Conservation (phyloP, 1,284 basidiomycete genomes). For the Marasmius oreades region DNA sequence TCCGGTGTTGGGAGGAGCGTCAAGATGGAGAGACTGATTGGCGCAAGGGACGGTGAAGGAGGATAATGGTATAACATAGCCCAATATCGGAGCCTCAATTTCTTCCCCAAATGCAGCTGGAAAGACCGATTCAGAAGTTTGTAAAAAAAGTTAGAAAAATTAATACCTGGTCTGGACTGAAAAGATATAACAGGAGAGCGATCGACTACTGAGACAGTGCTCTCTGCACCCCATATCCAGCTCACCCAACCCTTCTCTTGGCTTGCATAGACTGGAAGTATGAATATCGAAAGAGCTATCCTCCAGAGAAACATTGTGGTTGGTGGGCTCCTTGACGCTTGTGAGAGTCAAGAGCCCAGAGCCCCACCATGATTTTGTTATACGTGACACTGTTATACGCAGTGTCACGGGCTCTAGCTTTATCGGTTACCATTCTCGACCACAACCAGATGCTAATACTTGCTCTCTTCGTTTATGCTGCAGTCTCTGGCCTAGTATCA, state of each 20-base stretch:
- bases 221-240: constrained; percentile 73
- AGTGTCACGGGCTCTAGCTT: too few species aligned
- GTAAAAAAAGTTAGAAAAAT: background rate
- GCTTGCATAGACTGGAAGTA: constrained; percentile 2
- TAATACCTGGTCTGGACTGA: constrained; percentile 50
- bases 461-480: background rate
- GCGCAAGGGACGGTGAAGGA: constrained; percentile 61
- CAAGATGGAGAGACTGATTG: constrained; percentile 22
- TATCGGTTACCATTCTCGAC: too few species aligned
- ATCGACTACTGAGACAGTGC: constrained; percentile 76
- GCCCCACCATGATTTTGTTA: too few species aligned
- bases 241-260: constrained; percentile 56
- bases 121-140: constrained; percentile 15
- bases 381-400: too few species aligned
- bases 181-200: constrained; percentile 62
- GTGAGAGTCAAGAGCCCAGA: too few species aligned
- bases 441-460: background rate
- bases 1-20: constrained; percentile 43
- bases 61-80: constrained; percentile 75
- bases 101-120: constrained; percentile 73
- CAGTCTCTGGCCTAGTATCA: background rate
- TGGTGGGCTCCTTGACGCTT: too few species aligned
- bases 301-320: background rate
- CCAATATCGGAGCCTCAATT: constrained; percentile 63
- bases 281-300: background rate